Evolutionary conservation across 2,329 filamentous ascomycete genomes (phyloP).

Genomic region (Phialophora verrucosa): DNA sequence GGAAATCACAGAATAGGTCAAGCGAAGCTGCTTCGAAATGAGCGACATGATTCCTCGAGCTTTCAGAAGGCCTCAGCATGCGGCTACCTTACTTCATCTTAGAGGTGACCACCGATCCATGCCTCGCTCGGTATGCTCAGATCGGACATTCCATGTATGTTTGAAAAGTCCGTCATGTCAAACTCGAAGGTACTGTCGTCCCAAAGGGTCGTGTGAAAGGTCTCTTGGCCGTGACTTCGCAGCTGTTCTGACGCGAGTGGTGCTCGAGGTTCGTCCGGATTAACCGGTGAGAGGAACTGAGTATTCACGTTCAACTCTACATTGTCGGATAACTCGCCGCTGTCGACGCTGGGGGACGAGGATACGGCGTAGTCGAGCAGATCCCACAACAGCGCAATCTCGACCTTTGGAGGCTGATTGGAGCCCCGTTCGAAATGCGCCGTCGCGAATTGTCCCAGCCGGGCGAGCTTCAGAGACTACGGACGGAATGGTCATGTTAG

Average conservation of each 20-base stretch:
- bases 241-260: background rate
- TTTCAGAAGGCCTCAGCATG: background rate
- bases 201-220: conserved; percentile 21
- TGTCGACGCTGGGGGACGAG: conserved; percentile 23
- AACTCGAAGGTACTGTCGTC: conserved; percentile 29
- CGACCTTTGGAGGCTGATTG: conserved; percentile 29
- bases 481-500: background rate
- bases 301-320: conserved; percentile 36
- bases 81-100: background rate
- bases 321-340: conserved; percentile 25
- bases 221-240: background rate
- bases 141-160: conserved; percentile 25
- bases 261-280: conserved; percentile 23
- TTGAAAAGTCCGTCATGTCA: conserved; percentile 33
- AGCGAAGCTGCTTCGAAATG: background rate
- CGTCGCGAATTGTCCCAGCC: conserved; percentile 25
- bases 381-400: conserved; percentile 35
- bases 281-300: conserved; percentile 34
- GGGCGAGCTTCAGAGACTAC: conserved; percentile 25
- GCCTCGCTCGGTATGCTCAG: conserved; percentile 24
- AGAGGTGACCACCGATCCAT: conserved; percentile 28
- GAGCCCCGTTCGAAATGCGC: conserved; percentile 9
- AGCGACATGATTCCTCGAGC: background rate
- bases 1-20: background rate
- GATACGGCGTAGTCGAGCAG: conserved; percentile 37